phyloP scores from a whole-genome alignment of 805 yeast genomes.

The Pichia kluyveri region DNA sequence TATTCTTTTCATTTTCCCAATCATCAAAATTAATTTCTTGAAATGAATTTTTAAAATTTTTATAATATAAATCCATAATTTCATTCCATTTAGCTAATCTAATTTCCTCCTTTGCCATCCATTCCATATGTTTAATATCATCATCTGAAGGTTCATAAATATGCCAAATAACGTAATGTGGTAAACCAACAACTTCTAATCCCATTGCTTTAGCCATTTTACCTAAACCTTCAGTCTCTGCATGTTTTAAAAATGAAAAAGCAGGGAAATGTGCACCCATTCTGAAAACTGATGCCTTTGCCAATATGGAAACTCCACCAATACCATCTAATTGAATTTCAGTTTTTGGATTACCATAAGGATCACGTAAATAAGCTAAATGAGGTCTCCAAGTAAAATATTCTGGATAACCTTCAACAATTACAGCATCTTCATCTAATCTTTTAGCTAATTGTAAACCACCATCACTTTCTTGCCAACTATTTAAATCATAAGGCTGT shows the following conservation, averaged over 20 bases:
- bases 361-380: slow-evolving; percentile 88
- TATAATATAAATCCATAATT: slow-evolving; percentile 55
- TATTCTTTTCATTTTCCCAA: slow-evolving; percentile 66
- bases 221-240: slow-evolving; percentile 97
- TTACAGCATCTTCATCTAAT: slow-evolving; percentile 88
- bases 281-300: slow-evolving; percentile 80
- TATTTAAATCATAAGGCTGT: slow-evolving; percentile 77
- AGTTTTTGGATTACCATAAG: slow-evolving; percentile 88
- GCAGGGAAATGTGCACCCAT: slow-evolving; percentile 94
- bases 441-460: slow-evolving; percentile 67
- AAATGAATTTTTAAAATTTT: slow-evolving; percentile 71
- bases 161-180: slow-evolving; percentile 96
- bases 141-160: slow-evolving; percentile 92
- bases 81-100: slow-evolving; percentile 55
- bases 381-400: slow-evolving; percentile 98
- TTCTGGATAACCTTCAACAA: slow-evolving; percentile 95
- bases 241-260: slow-evolving; percentile 90
- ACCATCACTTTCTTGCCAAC: slow-evolving; percentile 82
- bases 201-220: slow-evolving; percentile 84
- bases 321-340: slow-evolving; percentile 94
- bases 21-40: slow-evolving; percentile 54
- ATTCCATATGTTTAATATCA: slow-evolving; percentile 75
- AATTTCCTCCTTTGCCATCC: slow-evolving; percentile 78
- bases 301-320: slow-evolving; percentile 91
- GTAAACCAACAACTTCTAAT: slow-evolving; percentile 76